A percentile compares a stretch with the other conserved stretches of the same genome.
Evolutionary conservation across 768 basidiomycete species (phyloP).

Genomic region (Podaxis carcinomalis): DNA sequence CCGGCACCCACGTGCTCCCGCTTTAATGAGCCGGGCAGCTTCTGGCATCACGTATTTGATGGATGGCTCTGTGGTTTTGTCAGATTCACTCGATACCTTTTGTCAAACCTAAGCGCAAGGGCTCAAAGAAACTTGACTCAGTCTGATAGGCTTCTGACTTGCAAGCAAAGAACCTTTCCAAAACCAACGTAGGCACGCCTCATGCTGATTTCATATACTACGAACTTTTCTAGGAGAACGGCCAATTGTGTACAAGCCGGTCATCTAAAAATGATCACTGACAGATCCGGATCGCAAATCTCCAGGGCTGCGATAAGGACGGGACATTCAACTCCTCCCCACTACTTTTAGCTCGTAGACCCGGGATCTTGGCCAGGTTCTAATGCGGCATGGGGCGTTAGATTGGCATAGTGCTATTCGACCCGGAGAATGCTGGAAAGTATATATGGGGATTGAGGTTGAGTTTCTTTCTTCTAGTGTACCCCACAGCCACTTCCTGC

Average conservation of each 20-base stretch:
- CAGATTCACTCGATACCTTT: not conserved
- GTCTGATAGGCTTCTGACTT: not conserved
- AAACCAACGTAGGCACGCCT: not conserved
- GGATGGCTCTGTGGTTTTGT: not conserved
- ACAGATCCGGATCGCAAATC: not conserved
- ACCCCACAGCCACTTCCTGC: not conserved
- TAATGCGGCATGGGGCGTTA: not conserved
- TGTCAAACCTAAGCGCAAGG: not conserved
- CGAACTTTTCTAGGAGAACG: not conserved
- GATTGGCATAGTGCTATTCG: constrained; percentile 1
- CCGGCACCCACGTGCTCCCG: not conserved
- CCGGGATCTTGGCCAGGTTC: not conserved
- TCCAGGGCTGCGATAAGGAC: not conserved
- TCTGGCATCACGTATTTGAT: not conserved
- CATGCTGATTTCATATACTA: not conserved
- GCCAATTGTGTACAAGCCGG: not conserved
- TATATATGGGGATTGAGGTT: not conserved
- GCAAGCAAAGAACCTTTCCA: not conserved
- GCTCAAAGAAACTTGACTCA: not conserved
- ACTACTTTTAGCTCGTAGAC: not conserved
- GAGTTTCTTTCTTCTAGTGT: not conserved
- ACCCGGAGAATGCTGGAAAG: not conserved
- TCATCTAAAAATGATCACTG: not conserved
- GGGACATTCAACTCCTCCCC: not conserved
- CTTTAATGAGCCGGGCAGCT: not conserved